These are phyloP conservation scores for Colletotrichum melonis DNA, from an alignment of 2,329 filamentous ascomycete genomes.

Conservation along the genomic window DNA sequence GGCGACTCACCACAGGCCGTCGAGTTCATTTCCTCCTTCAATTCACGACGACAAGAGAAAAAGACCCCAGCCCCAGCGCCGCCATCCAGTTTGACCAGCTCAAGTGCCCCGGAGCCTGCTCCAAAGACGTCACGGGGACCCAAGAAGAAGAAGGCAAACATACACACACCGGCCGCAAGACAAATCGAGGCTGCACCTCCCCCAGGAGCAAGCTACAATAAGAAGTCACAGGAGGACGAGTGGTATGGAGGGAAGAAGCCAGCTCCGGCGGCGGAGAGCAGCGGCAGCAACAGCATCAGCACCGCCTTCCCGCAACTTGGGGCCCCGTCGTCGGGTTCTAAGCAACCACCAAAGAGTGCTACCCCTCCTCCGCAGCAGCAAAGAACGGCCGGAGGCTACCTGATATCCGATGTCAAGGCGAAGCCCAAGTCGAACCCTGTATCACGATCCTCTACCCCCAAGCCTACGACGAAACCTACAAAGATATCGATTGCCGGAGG, in stretches of 20 bases:
- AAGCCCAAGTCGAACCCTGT: slow-evolving; percentile 66
- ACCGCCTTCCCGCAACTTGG: background rate
- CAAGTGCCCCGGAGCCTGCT: slow-evolving; percentile 50
- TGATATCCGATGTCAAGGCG: slow-evolving; percentile 82
- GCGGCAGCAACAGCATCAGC: slow-evolving; percentile 36
- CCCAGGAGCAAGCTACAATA: slow-evolving; percentile 77
- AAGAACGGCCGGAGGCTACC: slow-evolving; percentile 77
- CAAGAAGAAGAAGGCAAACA: slow-evolving; percentile 66
- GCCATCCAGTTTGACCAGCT: background rate
- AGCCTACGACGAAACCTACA: slow-evolving; percentile 56
- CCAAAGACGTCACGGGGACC: slow-evolving; percentile 60
- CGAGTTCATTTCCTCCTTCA: slow-evolving; percentile 86
- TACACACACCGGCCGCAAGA: slow-evolving; percentile 74
- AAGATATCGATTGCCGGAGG: slow-evolving; percentile 82
- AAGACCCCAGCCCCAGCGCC: slow-evolving; percentile 44
- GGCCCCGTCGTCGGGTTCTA: slow-evolving; percentile 48
- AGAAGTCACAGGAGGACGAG: slow-evolving; percentile 76
- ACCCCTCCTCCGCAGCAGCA: slow-evolving; percentile 47
- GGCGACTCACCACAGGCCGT: slow-evolving; percentile 83
- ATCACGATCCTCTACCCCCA: slow-evolving; percentile 65
- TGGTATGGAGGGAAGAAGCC: slow-evolving; percentile 75
- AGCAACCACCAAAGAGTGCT: slow-evolving; percentile 39
- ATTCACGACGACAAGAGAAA: slow-evolving; percentile 67
- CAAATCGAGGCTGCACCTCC: slow-evolving; percentile 73
- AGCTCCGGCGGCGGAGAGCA: slow-evolving; percentile 52